Conservation (phyloP, 2,329 filamentous ascomycete genomes). For the Fusarium neocosmosporiellum region DNA sequence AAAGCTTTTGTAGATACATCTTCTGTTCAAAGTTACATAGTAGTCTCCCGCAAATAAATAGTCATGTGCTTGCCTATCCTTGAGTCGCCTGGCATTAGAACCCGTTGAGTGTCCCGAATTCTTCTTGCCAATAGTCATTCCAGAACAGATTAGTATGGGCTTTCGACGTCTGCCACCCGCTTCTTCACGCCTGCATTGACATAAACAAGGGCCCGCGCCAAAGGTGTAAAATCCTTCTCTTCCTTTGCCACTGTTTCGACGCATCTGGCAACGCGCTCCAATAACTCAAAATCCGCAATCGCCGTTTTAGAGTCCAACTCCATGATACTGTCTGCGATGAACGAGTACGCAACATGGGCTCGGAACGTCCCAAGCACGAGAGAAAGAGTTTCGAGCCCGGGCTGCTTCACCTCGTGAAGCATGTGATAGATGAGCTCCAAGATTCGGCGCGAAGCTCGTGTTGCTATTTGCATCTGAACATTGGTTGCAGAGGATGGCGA, state of each 20-base stretch:
- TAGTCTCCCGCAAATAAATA: slow-evolving; percentile 20
- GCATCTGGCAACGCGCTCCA: background rate
- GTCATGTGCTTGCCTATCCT: background rate
- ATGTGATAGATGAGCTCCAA: background rate
- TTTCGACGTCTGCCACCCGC: background rate
- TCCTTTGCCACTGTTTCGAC: background rate
- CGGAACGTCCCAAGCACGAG: background rate
- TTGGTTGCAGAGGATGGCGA: background rate
- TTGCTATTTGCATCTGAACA: too few species aligned
- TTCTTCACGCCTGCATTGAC: background rate
- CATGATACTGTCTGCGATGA: background rate
- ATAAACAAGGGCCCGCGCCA: background rate
- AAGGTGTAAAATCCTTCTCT: background rate
- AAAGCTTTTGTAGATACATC: background rate
- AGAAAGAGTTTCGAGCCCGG: background rate
- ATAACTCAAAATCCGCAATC: background rate
- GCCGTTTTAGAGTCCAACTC: background rate
- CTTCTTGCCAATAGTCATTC: background rate
- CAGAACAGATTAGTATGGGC: background rate
- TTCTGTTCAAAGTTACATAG: slow-evolving; percentile 21
- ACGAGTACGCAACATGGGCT: background rate
- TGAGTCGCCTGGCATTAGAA: background rate
- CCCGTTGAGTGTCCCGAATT: background rate
- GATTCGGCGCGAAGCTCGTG: slow-evolving; percentile 9
- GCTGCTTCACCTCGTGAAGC: background rate